Percentiles rank a stretch among this genome's conserved stretches.
Conservation (phyloP, 106 monocot genomes). For the Xerophyta viscosa region DNA sequence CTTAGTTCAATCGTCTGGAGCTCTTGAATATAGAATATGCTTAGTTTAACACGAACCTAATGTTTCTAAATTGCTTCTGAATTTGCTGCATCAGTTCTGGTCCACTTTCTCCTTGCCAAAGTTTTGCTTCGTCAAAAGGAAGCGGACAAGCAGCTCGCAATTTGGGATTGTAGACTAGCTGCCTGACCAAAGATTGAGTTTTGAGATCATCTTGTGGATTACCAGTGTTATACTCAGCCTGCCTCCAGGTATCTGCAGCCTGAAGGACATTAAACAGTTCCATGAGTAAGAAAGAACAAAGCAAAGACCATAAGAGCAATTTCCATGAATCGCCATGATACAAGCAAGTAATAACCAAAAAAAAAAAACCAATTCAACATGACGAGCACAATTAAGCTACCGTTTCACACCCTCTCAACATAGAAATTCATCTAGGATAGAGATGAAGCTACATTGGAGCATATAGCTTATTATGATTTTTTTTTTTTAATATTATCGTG, state of each 20-base stretch:
- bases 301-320: background rate
- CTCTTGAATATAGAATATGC: no score
- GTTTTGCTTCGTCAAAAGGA: constrained; percentile 92
- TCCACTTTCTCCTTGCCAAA: constrained; percentile 89
- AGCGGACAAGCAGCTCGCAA: constrained; percentile 78
- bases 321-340: no score
- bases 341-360: no score
- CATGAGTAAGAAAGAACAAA: background rate
- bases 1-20: no score
- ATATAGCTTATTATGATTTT: no score
- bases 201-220: constrained; percentile 73
- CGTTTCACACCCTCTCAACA: no score
- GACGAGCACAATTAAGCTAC: no score
- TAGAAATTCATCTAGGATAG: no score
- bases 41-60: constrained; percentile 50
- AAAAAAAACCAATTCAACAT: no score
- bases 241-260: constrained; percentile 89
- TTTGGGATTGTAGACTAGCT: constrained; percentile 67
- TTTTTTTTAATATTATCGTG: no score
- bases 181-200: constrained; percentile 72
- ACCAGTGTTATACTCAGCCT: constrained; percentile 82
- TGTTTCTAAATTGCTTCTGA: constrained; percentile 92
- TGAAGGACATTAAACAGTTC: constrained; percentile 4
- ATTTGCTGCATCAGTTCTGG: constrained; percentile 77
- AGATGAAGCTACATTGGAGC: no score